These are phyloP conservation scores for Castanea crenata DNA, from an alignment of 306 rosid species.

Conservation along the genomic window DNA sequence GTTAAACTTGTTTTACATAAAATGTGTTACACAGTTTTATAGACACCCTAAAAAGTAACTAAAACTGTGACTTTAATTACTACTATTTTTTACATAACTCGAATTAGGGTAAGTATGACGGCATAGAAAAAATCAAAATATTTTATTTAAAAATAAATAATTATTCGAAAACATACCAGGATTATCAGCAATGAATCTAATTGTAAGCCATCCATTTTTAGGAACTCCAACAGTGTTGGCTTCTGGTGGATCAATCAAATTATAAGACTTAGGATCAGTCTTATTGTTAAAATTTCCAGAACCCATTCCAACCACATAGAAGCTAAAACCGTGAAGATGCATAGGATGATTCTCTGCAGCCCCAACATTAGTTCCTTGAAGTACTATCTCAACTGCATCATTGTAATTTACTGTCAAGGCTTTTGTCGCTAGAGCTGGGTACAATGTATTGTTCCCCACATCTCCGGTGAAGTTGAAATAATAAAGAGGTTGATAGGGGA, in stretches of 20 bases:
- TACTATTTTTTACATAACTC: no score
- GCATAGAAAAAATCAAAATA: no score
- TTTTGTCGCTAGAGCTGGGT: slow-evolving; percentile 34
- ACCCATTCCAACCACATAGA: slow-evolving; percentile 36
- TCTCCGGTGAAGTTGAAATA: slow-evolving; percentile 37
- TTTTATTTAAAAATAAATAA: no score
- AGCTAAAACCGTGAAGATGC: slow-evolving; percentile 32
- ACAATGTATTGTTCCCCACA: slow-evolving; percentile 2
- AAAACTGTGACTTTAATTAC: no score
- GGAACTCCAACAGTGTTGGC: slow-evolving; percentile 29
- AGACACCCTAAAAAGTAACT: no score
- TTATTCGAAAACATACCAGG: slow-evolving; percentile 15
- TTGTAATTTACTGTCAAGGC: slow-evolving; percentile 37
- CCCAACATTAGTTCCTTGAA: slow-evolving; percentile 43
- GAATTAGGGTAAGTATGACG: no score
- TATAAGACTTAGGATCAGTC: slow-evolving; percentile 18
- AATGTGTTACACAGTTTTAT: no score
- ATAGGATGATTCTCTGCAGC: slow-evolving; percentile 32
- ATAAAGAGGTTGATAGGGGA: slow-evolving; percentile 40
- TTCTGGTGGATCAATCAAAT: slow-evolving; percentile 33
- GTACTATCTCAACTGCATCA: slow-evolving; percentile 36
- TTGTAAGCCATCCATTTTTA: slow-evolving; percentile 32
- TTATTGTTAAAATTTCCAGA: slow-evolving; percentile 21
- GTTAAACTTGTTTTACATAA: no score
- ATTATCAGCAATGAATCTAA: slow-evolving; percentile 31